Percentiles rank a stretch among this genome's conserved stretches.
phyloP scores from a whole-genome alignment of 352 stramenopile genomes.

The Pythium phragmitis region DNA sequence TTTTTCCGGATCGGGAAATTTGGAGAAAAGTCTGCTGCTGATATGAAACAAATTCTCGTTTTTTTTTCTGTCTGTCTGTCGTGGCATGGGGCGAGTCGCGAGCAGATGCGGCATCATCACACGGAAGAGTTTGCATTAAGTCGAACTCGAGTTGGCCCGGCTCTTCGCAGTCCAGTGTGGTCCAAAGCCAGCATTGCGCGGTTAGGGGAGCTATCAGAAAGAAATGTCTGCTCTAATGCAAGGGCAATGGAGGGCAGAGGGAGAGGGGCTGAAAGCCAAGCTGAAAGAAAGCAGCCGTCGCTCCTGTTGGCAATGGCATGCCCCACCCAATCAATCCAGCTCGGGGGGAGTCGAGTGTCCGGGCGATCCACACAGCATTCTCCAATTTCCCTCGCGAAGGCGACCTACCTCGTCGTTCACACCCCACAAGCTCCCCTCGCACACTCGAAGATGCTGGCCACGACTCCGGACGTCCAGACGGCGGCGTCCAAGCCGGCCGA shows the following conservation, averaged over 20 bases:
- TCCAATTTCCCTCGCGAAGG: conserved; percentile 8
- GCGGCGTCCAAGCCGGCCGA: conserved; percentile 16
- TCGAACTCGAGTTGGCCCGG: neutral
- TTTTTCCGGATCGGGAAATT: too few relatives aligned
- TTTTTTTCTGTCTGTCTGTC: too few relatives aligned
- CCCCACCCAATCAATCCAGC: conserved; percentile 8
- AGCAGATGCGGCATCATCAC: neutral
- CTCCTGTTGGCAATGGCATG: neutral
- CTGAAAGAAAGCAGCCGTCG: neutral
- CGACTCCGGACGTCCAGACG: neutral
- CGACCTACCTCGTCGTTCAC: neutral
- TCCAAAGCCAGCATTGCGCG: conserved; percentile 7
- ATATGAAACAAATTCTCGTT: too few relatives aligned
- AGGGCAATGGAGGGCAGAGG: conserved; percentile 2
- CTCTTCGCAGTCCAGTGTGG: conserved; percentile 1
- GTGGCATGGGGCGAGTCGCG: too few relatives aligned
- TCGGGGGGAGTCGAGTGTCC: neutral
- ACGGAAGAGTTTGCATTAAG: neutral
- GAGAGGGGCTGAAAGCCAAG: neutral
- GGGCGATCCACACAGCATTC: conserved; percentile 1
- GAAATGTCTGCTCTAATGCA: neutral
- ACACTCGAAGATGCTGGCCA: neutral
- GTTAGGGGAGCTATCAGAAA: conserved; percentile 2
- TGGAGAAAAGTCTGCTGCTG: too few relatives aligned
- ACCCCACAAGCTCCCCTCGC: neutral